These are phyloP conservation scores for Tetrapyrgos nigripes DNA, from an alignment of 1,284 basidiomycete species.

Conservation along the genomic window DNA sequence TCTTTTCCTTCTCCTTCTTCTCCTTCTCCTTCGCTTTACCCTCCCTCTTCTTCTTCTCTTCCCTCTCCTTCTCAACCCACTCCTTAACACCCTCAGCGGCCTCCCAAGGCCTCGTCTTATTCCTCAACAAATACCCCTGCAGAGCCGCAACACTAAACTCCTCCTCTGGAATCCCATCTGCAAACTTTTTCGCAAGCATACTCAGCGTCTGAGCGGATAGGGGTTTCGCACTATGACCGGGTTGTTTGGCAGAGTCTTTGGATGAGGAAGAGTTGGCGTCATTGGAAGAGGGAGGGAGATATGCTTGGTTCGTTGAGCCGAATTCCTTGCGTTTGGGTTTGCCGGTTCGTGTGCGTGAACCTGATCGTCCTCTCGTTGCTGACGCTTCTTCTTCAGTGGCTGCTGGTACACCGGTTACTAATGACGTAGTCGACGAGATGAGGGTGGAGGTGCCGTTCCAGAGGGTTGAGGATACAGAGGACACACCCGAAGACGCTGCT, in stretches of 20 bases:
- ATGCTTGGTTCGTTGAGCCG: slow-evolving; percentile 63
- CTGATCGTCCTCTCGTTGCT: too few species aligned
- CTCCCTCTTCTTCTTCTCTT: slow-evolving; percentile 73
- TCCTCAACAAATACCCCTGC: slow-evolving; percentile 83
- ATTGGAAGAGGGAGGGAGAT: slow-evolving; percentile 51
- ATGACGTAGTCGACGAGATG: too few species aligned
- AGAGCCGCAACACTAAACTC: slow-evolving; percentile 87
- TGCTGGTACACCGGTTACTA: too few species aligned
- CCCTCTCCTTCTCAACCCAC: slow-evolving; percentile 78
- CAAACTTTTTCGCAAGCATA: slow-evolving; percentile 73
- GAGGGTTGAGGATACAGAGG: too few species aligned
- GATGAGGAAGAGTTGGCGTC: neutral
- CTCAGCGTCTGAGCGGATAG: slow-evolving; percentile 67
- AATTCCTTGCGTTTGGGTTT: slow-evolving; percentile 39
- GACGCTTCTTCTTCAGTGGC: too few species aligned
- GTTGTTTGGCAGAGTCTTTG: slow-evolving; percentile 57
- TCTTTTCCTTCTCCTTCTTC: slow-evolving; percentile 48
- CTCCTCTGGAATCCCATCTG: slow-evolving; percentile 76
- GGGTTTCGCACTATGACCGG: slow-evolving; percentile 61
- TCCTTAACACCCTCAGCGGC: slow-evolving; percentile 67
- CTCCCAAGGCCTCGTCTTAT: slow-evolving; percentile 78
- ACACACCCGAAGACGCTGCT: too few species aligned
- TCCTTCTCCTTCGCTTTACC: slow-evolving; percentile 56
- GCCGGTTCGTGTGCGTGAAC: too few species aligned
- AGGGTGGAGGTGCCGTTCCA: too few species aligned